These are phyloP conservation scores for Talaromyces pinophilus DNA, from an alignment of 2,329 filamentous ascomycete species.

Conservation along the genomic window DNA sequence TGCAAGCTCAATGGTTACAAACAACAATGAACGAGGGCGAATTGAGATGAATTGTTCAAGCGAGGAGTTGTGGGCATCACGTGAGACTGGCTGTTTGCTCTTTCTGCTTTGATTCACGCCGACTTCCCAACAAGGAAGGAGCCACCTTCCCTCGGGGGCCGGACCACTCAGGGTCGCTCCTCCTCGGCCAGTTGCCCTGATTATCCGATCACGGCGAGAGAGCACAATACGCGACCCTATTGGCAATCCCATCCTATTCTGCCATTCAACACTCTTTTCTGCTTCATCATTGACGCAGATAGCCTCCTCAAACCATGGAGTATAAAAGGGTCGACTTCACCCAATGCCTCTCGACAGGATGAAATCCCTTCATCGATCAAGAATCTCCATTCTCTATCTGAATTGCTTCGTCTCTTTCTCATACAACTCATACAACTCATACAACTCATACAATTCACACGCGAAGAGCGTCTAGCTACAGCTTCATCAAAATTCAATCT, in stretches of 20 bases:
- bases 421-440: neutral
- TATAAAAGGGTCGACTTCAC: neutral
- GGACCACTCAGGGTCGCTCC: constrained; percentile 4
- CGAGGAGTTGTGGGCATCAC: neutral
- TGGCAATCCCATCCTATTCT: neutral
- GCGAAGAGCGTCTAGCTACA: neutral
- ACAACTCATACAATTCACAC: neutral
- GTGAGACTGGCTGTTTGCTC: neutral
- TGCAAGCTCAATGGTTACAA: neutral
- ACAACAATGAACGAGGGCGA: neutral
- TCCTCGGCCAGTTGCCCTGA: neutral
- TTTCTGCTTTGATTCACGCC: neutral
- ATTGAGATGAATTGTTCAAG: neutral
- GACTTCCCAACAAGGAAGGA: constrained; percentile 10
- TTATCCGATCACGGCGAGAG: neutral
- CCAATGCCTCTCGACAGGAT: neutral
- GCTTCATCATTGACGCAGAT: neutral
- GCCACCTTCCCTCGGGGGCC: constrained; percentile 2
- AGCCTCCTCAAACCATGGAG: neutral
- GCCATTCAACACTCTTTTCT: neutral
- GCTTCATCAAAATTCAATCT: neutral
- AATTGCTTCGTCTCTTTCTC: neutral
- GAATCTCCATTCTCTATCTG: neutral
- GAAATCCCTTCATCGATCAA: neutral
- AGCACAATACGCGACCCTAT: neutral